These are phyloP conservation scores for Talaromyces adpressus DNA, from an alignment of 495 filamentous ascomycete genomes.

Conservation along the genomic window DNA sequence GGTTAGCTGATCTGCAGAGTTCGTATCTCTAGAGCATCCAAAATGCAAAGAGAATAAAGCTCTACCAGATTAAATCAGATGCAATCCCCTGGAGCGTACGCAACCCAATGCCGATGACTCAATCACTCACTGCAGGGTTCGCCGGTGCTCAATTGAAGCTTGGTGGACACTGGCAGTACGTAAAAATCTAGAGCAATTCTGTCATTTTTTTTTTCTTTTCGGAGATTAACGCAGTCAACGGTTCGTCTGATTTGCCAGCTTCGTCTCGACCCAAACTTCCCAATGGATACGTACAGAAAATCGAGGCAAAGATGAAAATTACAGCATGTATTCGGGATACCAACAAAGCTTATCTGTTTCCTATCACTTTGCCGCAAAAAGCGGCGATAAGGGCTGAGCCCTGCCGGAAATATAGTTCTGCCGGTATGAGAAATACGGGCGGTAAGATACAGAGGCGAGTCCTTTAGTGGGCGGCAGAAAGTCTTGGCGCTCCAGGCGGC, in stretches of 20 bases:
- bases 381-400: constrained; percentile 6
- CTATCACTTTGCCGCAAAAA: background rate
- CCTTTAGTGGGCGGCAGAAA: background rate
- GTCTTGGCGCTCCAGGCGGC: constrained; percentile 1
- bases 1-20: no score
- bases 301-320: background rate
- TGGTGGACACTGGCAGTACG: background rate
- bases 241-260: background rate
- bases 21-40: no score
- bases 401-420: background rate
- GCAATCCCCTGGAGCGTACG: background rate
- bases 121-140: background rate
- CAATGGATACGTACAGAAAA: background rate
- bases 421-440: constrained; percentile 7
- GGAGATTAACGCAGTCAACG: background rate
- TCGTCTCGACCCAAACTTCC: background rate
- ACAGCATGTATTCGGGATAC: background rate
- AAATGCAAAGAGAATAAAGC: background rate
- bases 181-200: background rate
- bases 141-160: background rate
- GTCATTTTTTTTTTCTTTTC: background rate
- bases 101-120: background rate
- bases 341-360: background rate
- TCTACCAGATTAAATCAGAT: background rate
- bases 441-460: background rate